These are phyloP conservation scores for Kalaharituber pfeilii DNA, from an alignment of 2,329 filamentous ascomycete species.

Conservation along the genomic window DNA sequence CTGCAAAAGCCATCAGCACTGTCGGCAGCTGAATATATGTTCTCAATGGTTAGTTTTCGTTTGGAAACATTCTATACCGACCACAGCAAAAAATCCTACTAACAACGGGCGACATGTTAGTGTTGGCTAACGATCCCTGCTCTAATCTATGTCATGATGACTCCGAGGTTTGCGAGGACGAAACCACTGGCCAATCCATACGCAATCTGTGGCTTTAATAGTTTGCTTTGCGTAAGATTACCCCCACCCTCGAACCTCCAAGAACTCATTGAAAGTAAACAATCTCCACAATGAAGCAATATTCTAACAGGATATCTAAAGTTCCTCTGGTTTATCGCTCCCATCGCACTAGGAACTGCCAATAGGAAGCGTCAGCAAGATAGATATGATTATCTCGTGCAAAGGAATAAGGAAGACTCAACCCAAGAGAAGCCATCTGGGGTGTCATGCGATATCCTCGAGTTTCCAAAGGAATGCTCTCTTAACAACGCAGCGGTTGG, in stretches of 20 bases:
- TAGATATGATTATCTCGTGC: constrained; percentile 12
- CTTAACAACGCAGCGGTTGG: constrained; percentile 47
- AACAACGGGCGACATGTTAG: neutral
- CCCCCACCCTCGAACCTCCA: neutral
- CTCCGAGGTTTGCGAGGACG: constrained; percentile 45
- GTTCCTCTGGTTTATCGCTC: constrained; percentile 49
- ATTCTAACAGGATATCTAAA: constrained; percentile 7
- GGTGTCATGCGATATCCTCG: constrained; percentile 31
- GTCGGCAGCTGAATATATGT: constrained; percentile 15
- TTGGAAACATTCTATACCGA: no score
- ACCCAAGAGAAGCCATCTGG: constrained; percentile 12
- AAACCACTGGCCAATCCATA: constrained; percentile 44
- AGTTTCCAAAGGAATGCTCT: constrained; percentile 34
- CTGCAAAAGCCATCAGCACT: constrained; percentile 10
- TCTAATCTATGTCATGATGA: constrained; percentile 48
- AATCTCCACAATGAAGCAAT: neutral
- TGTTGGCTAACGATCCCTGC: constrained; percentile 43
- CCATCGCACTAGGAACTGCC: constrained; percentile 47
- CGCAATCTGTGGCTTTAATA: constrained; percentile 42
- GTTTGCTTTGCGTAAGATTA: constrained; percentile 29
- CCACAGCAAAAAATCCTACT: no score
- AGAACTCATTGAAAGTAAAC: neutral
- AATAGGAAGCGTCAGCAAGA: constrained; percentile 30
- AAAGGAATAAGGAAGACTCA: constrained; percentile 9
- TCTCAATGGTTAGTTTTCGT: constrained; percentile 15